These are phyloP conservation scores for Nepenthes alata DNA, from an alignment of 179 eudicot species.

Conservation along the genomic window DNA sequence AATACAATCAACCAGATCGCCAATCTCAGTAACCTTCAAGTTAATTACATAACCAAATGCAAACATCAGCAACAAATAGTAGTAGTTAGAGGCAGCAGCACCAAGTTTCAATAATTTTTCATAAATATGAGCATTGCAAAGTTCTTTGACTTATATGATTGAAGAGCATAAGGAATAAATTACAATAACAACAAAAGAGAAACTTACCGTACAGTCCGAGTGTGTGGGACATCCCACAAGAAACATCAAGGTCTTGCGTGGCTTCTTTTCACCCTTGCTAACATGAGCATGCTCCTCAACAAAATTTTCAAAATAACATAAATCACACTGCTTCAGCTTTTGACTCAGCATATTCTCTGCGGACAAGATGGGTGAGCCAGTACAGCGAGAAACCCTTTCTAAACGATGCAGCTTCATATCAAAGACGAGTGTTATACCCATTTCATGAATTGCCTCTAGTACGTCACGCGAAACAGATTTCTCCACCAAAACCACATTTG, in stretches of 20 bases:
- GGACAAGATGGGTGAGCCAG: conserved; percentile 66
- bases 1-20: no score
- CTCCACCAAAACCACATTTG: conserved; percentile 84
- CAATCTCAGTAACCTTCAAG: no score
- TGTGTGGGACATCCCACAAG: conserved; percentile 72
- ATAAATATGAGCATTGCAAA: no score
- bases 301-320: conserved; percentile 57
- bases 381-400: conserved; percentile 81
- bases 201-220: conserved; percentile 77
- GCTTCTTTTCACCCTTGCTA: conserved; percentile 57
- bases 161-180: background rate
- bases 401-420: conserved; percentile 91
- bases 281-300: conserved; percentile 60
- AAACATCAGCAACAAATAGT: no score
- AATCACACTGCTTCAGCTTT: conserved; percentile 62
- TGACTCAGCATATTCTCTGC: conserved; percentile 32
- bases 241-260: conserved; percentile 81
- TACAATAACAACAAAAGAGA: conserved; percentile 1
- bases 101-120: no score
- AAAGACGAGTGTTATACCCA: conserved; percentile 62
- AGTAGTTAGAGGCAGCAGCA: no score
- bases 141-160: background rate
- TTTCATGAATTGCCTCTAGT: conserved; percentile 55
- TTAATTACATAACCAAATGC: no score
- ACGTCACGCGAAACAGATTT: conserved; percentile 77